Percentiles rank a stretch among this genome's conserved stretches.
These are phyloP conservation scores for Leccinum boreale DNA, from an alignment of 768 basidiomycete genomes.

Conservation along the genomic window DNA sequence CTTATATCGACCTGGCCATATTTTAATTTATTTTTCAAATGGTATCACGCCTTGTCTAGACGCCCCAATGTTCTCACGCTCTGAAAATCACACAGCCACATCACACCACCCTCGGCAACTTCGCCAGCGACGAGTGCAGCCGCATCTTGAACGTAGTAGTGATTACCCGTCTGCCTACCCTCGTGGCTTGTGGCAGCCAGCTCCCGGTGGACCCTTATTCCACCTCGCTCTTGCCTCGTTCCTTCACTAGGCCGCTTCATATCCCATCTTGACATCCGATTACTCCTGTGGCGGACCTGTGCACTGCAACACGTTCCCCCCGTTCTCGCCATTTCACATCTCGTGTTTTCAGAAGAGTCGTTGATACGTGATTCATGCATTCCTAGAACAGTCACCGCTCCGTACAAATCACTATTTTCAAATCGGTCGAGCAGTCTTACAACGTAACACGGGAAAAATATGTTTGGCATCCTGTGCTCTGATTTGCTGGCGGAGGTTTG, in stretches of 20 bases:
- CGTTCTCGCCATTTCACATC: constrained; percentile 3
- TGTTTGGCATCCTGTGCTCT: background rate
- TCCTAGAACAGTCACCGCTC: background rate
- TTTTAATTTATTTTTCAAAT: constrained; percentile 17
- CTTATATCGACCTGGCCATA: constrained; percentile 17
- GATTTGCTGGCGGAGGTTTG: background rate
- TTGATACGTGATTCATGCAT: background rate
- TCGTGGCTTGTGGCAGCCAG: background rate
- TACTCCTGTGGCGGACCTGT: background rate
- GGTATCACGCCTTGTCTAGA: constrained; percentile 23
- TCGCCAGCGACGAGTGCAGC: background rate
- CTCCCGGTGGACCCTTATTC: background rate
- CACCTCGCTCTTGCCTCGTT: constrained; percentile 17
- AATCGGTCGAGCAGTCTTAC: background rate
- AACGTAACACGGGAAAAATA: background rate
- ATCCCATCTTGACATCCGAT: constrained; percentile 8
- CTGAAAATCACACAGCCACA: constrained; percentile 31
- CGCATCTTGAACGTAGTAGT: background rate
- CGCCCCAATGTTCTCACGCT: constrained; percentile 30
- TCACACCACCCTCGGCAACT: background rate
- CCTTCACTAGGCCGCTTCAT: constrained; percentile 2
- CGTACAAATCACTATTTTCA: background rate
- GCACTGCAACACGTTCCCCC: constrained; percentile 10
- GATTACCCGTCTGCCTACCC: background rate
- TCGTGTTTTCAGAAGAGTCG: background rate